Percentiles rank a stretch among this genome's conserved stretches.
These are phyloP conservation scores for Microbotryum saponariae DNA, from an alignment of 1,284 basidiomycete genomes.

Conservation along the genomic window DNA sequence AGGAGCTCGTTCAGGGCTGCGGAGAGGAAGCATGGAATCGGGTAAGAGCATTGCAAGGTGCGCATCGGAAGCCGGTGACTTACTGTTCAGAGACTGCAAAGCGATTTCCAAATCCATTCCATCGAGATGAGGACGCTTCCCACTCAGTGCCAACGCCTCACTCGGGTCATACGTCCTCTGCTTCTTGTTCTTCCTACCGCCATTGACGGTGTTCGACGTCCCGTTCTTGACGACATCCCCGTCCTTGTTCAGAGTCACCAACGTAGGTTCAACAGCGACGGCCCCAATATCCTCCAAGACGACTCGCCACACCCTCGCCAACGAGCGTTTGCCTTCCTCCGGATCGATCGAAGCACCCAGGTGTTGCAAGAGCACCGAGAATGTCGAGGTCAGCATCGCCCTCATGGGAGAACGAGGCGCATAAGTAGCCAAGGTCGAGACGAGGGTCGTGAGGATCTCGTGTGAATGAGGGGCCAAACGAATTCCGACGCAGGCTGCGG, in stretches of 20 bases:
- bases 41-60: not conserved
- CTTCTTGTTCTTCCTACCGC: slow-evolving; percentile 16
- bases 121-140: slow-evolving; percentile 9
- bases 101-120: slow-evolving; percentile 23
- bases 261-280: slow-evolving; percentile 23
- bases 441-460: slow-evolving; percentile 4
- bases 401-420: slow-evolving; percentile 24
- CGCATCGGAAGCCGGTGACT: not conserved
- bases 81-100: slow-evolving; percentile 18
- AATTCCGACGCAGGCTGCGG: slow-evolving; percentile 5
- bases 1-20: slow-evolving; percentile 27
- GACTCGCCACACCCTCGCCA: slow-evolving; percentile 26
- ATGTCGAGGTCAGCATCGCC: slow-evolving; percentile 14
- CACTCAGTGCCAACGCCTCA: slow-evolving; percentile 18
- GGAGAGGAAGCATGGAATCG: not conserved
- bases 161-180: slow-evolving; percentile 26
- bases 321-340: slow-evolving; percentile 22
- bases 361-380: slow-evolving; percentile 13
- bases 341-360: slow-evolving; percentile 22
- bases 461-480: slow-evolving; percentile 7
- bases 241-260: not conserved
- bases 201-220: slow-evolving; percentile 2
- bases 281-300: slow-evolving; percentile 26
- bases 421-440: slow-evolving; percentile 11
- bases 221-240: not conserved